Evolutionary conservation across 1,284 basidiomycete species (phyloP).

Genomic region (Rhodotorula mucilaginosa): DNA sequence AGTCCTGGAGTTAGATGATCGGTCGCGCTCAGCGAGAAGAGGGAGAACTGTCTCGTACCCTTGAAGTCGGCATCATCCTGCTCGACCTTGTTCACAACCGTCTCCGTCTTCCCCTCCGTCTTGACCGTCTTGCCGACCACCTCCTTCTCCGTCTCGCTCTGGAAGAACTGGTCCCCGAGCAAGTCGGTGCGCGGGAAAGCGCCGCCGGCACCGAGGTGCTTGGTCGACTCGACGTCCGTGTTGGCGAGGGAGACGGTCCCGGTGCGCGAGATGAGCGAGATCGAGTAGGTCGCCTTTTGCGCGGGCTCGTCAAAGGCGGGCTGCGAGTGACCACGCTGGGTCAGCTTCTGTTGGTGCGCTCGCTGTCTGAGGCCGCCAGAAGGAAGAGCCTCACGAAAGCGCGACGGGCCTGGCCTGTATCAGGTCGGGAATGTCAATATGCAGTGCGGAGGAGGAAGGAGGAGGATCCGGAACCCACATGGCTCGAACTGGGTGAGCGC

Average conservation of each 20-base stretch:
- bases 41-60: not conserved
- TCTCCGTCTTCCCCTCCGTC: constrained; percentile 48
- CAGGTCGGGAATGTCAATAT: no score
- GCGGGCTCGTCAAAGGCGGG: constrained; percentile 86
- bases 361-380: accelerated
- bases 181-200: constrained; percentile 18
- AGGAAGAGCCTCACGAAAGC: constrained; percentile 45
- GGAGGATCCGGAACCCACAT: constrained; percentile 1
- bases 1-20: no score
- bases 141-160: constrained; percentile 54
- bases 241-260: constrained; percentile 66
- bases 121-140: constrained; percentile 48
- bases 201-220: constrained; percentile 63
- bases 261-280: constrained; percentile 77
- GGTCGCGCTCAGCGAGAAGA: no score
- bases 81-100: not conserved
- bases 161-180: constrained; percentile 14
- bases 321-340: constrained; percentile 45
- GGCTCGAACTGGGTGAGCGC: constrained; percentile 60
- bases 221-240: constrained; percentile 69
- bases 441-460: no score
- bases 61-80: constrained; percentile 14
- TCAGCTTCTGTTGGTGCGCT: constrained; percentile 42
- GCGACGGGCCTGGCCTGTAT: constrained; percentile 37
- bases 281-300: constrained; percentile 79